Evolutionary conservation across 306 rosid genomes (phyloP).

Genomic region (Carpinus viminea): DNA sequence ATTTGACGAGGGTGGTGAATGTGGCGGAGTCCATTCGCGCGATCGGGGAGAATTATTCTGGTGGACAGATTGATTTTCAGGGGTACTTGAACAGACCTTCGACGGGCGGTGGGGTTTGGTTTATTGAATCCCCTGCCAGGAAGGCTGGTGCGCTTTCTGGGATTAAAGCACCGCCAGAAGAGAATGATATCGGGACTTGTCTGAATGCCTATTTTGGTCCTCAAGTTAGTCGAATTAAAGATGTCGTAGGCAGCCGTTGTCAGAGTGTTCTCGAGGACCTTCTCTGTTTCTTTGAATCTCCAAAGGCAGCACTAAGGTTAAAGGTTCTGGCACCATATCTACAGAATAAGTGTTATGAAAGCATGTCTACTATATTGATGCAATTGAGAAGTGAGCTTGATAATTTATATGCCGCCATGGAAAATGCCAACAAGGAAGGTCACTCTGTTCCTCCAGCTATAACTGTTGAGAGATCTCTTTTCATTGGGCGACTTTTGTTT

Average conservation of each 20-base stretch:
- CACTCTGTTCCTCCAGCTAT: conserved; percentile 42
- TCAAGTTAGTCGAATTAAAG: conserved; percentile 79
- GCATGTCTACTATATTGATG: conserved; percentile 59
- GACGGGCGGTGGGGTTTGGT: conserved; percentile 88
- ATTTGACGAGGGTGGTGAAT: conserved; percentile 50
- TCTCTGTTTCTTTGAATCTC: conserved; percentile 87
- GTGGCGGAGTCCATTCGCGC: conserved; percentile 48
- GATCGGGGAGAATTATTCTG: conserved; percentile 33
- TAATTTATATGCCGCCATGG: conserved; percentile 52
- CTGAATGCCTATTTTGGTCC: conserved; percentile 86
- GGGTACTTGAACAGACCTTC: conserved; percentile 57
- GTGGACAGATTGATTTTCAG: conserved; percentile 45
- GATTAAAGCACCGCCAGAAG: conserved; percentile 55
- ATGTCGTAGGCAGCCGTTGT: conserved; percentile 75
- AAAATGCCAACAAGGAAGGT: conserved; percentile 39
- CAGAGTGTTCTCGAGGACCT: conserved; percentile 77
- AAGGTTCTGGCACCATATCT: conserved; percentile 71
- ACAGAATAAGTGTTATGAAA: conserved; percentile 75
- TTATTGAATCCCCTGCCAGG: conserved; percentile 62
- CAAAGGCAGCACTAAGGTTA: conserved; percentile 81
- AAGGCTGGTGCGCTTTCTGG: conserved; percentile 53
- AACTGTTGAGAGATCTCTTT: conserved; percentile 77
- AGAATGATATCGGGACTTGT: conserved; percentile 61
- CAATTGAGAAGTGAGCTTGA: conserved; percentile 66
- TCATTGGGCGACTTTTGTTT: conserved; percentile 88